Base-by-base conservation (phyloP, 768 basidiomycete species). In the Leccinum subgranulosum region DNA sequence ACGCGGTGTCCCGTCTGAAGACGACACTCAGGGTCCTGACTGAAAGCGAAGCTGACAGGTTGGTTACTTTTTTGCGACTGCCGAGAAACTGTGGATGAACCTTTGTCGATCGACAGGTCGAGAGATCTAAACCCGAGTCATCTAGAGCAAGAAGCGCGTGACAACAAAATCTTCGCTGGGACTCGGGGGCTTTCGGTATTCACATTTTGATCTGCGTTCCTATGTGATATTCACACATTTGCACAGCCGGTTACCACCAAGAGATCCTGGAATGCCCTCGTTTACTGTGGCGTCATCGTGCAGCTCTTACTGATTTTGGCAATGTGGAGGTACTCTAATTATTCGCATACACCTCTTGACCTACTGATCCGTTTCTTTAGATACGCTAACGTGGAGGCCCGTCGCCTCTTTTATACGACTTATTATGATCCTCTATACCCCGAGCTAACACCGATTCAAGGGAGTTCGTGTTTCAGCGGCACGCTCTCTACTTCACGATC, bases 371-470 rank as follows among this genome's bases (percentile, higher is more conserved):
- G 15, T 62, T 53, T 51, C 46, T 49, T 84, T 9, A 72, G 71
- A 61, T 74, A 69, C 39, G 88, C 62, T 60, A 83, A 63, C 77
- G 79, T 58, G 63, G 73, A 49, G 68, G 82, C 86, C 47, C 77
- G 70, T 65, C 76, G 81, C 23, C 74, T 84, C 29, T 91, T 88
- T 71, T 76, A 90, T 64, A 87, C 84, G 59, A 85, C 81, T 57
- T 91, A 90, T 63, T 90, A 87, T 64, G 88, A 92, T 67, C 86
- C 90, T 56, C 84, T 88, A 73, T 82, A 88, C 67, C 85, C 87
- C 15, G 85, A 90, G 65, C 78, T 90, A 53, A 81, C 88, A 67
- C 71, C 85, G 46, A 50, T 81, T 77, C 73, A 68, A 69, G 64
- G 57, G 27, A 58, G 41, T 50, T 61, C 71, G 53, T 64, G 55